Evolutionary conservation across 164 flowering plant genomes (phyloP).

Genomic region (Tetracentron sinense): DNA sequence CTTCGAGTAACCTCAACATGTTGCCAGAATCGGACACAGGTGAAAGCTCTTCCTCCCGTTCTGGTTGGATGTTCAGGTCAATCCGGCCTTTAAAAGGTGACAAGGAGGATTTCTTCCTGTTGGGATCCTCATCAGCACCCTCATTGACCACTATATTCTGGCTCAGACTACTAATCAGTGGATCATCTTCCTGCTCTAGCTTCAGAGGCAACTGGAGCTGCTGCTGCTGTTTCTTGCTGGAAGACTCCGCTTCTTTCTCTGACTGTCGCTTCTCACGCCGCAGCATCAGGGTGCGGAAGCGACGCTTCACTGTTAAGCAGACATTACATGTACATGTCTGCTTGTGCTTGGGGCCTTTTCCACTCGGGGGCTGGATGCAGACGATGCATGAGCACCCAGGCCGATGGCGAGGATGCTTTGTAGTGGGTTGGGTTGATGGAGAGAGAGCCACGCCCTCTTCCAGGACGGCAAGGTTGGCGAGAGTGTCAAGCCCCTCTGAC

Average conservation of each 20-base stretch:
- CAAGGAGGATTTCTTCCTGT: constrained; percentile 27
- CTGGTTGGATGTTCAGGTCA: constrained; percentile 82
- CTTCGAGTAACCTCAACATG: constrained; percentile 33
- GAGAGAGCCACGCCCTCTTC: constrained; percentile 48
- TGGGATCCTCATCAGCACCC: constrained; percentile 34
- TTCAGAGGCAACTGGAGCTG: constrained; percentile 23
- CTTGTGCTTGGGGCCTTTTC: constrained; percentile 79
- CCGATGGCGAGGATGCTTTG: constrained; percentile 87
- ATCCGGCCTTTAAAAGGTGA: constrained; percentile 69
- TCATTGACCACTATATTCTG: constrained; percentile 21
- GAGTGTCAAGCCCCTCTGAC: constrained; percentile 69
- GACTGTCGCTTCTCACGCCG: constrained; percentile 62
- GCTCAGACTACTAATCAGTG: constrained; percentile 18
- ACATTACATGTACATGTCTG: constrained; percentile 72
- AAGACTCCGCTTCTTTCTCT: constrained; percentile 53
- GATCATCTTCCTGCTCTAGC: constrained; percentile 30
- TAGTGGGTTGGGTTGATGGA: constrained; percentile 52
- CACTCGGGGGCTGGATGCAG: constrained; percentile 95
- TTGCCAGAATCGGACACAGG: constrained; percentile 44
- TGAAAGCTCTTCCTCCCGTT: constrained; percentile 62
- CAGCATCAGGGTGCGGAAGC: constrained; percentile 66
- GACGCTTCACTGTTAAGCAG: constrained; percentile 69
- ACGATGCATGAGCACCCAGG: constrained; percentile 93
- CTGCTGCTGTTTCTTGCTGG: constrained; percentile 36
- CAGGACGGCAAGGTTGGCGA: constrained; percentile 64